Base-by-base conservation (phyloP, 306 rosid species). In the Corylus americana region DNA sequence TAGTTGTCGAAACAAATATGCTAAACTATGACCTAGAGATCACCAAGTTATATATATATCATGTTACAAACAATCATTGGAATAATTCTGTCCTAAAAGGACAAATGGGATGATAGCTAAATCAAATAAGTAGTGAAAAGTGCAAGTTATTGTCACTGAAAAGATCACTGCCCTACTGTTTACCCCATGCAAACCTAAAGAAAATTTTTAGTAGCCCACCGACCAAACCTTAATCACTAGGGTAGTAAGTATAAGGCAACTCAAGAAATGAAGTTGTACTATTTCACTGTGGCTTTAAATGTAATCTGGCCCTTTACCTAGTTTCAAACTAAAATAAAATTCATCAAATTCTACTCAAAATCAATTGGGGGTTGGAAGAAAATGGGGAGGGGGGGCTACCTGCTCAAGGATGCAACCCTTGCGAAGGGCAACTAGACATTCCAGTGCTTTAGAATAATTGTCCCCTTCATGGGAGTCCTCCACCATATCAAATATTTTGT, bases 401-500 rank as follows among this genome's bases (percentile, higher is more conserved):
- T 92, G 97, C 87, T 86, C 97, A 67, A 85, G 81, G 35, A 94
- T 81, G 85, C 97, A 94, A 76, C 90, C 98, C 82, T 91, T 92
- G 62, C 98, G 97, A 79, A 94, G 95, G 59, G 86, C 89, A 37
- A 78, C 76, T 74, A 94, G 86, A 78, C 85, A 88, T 63, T 87
- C 93, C n/a, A 83, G 31, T 48, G 92, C 95, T 81, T 86, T 89
- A 47, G 88, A 72, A 84, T 85, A 90, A 57, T 86, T 89, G 83
- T 94, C 92, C 6, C 97, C 90, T 64, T 89, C 81, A n/a, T 57
- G 75, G 25, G 98, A 92, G 77, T 91, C 89, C 87, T 90, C 90
- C 37, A 91, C 82, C 18, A 94, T 80, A 81, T 86, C 84, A 50
- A 80, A 79, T 87, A 91, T 91, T 83, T 87, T 92, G 77, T 84